Evolutionary conservation across 495 filamentous ascomycete species (phyloP).

Genomic region (Penicillium maclennaniae): DNA sequence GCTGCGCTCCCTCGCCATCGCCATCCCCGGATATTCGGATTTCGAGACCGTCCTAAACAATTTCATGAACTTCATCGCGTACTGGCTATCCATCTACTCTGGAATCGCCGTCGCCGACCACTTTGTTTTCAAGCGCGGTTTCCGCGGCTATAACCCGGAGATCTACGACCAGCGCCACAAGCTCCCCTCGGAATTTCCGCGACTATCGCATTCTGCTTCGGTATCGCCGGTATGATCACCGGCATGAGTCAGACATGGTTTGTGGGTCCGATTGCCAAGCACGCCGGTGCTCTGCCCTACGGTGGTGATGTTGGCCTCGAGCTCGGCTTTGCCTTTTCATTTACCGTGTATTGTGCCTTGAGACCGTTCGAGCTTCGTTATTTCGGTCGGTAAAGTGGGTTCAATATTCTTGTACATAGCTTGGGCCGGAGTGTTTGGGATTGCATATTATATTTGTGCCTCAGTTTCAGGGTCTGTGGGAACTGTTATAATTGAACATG

Average conservation of each 20-base stretch:
- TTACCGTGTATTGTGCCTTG: constrained; percentile 27
- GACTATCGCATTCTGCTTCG: constrained; percentile 60
- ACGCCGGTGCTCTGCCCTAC: constrained; percentile 51
- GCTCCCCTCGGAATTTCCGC: constrained; percentile 73
- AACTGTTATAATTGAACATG: constrained; percentile 1
- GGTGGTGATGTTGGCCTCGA: constrained; percentile 79
- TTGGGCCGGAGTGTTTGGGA: not conserved
- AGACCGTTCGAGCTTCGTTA: constrained; percentile 35
- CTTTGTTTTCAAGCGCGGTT: constrained; percentile 68
- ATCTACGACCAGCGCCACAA: constrained; percentile 55
- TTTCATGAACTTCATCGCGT: constrained; percentile 76
- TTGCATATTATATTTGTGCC: not conserved
- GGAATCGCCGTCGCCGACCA: constrained; percentile 70
- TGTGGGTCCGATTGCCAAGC: constrained; percentile 64
- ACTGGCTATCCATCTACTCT: constrained; percentile 83
- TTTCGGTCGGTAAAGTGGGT: constrained; percentile 31
- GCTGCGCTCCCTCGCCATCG: constrained; percentile 70
- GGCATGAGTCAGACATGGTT: constrained; percentile 80
- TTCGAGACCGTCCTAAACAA: constrained; percentile 71
- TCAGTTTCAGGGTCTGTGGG: not conserved
- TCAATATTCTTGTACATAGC: not conserved
- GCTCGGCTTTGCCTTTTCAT: constrained; percentile 48
- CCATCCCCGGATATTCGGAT: constrained; percentile 71
- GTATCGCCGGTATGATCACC: constrained; percentile 66
- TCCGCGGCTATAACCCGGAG: constrained; percentile 57